Base-by-base conservation (phyloP, 768 basidiomycete genomes). In the Leccinum pellstonianum region DNA sequence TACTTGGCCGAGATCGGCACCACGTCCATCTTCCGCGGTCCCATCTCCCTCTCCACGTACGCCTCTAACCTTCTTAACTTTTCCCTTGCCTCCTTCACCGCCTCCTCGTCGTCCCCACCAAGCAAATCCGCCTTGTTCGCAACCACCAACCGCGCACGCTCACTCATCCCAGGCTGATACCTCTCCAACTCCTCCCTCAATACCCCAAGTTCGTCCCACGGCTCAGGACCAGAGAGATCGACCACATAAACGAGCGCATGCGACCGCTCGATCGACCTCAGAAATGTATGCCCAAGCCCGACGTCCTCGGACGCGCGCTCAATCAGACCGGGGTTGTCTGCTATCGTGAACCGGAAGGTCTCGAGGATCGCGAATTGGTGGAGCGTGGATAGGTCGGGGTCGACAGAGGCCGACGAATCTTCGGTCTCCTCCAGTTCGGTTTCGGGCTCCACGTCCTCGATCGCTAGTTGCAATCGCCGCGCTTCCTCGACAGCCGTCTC, bases 121-220 rank as follows among this genome's bases (percentile, higher is more conserved):
- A 96, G 81, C 33, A 92, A 71, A 75, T 99, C 97, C 0, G 94
- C 97, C 74, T 99, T 99, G 79, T 98, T 99, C 27, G 93, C 91
- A 17, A 98, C 79, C 43, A 99, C 91, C 70, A 97, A 80, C 25
- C 87, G 80, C 21, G 86, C 89, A 68, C 90, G 86, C 19, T 73
- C 68, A 68, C 88, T 90, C 82, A 98, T 85, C 14, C 89, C 93
- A 2, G 81, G 78, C 69, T 90, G 85, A 71, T 91, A 90, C 66
- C 82, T 84, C 67, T 95, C 91, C 29, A 98, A 76, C 74, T 98
- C 96, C n/a, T 86, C 83, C 21, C 82, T 78, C 12, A 98, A 77
- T 11, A 88, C 80, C 4, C 75, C 67, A 25, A 98, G 79, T 55
- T 94, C 93, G 14, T 88, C 83, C 83, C 87, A 90, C 0, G 95